phyloP scores from a whole-genome alignment of 2,329 filamentous ascomycete genomes.

The Hymenoscyphus occultus region DNA sequence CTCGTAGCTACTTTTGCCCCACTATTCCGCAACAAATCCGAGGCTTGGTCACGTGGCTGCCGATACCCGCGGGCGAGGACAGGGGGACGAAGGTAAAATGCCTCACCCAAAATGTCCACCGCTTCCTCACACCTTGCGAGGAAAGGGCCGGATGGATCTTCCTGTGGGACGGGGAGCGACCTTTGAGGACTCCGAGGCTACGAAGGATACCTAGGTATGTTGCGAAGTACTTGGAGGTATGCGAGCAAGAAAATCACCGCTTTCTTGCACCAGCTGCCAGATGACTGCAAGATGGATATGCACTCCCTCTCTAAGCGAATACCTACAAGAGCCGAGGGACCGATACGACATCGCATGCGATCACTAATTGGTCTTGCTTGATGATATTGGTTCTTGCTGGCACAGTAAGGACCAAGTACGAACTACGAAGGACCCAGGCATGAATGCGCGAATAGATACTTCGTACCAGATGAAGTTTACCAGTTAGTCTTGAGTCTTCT shows the following conservation, averaged over 20 bases:
- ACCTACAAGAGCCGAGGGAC: background rate
- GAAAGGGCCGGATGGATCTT: background rate
- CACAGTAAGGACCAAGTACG: background rate
- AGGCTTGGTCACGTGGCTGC: background rate
- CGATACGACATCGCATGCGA: background rate
- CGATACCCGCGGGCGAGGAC: background rate
- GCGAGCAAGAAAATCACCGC: background rate
- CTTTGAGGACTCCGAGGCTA: background rate
- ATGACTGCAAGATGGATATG: background rate
- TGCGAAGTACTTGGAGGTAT: background rate
- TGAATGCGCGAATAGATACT: background rate
- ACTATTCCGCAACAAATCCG: background rate
- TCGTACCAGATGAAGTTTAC: background rate
- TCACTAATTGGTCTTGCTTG: background rate
- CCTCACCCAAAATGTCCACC: background rate
- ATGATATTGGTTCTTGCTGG: background rate
- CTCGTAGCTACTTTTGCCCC: background rate
- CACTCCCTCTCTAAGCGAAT: background rate
- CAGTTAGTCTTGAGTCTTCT: background rate
- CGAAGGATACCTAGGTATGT: background rate
- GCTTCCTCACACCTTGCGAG: background rate
- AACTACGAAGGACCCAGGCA: background rate
- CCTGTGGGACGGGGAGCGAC: background rate
- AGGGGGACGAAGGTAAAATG: background rate
- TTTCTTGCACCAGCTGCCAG: background rate